phyloP scores from a whole-genome alignment of 1,284 basidiomycete genomes.

The Puccinia hordei region DNA sequence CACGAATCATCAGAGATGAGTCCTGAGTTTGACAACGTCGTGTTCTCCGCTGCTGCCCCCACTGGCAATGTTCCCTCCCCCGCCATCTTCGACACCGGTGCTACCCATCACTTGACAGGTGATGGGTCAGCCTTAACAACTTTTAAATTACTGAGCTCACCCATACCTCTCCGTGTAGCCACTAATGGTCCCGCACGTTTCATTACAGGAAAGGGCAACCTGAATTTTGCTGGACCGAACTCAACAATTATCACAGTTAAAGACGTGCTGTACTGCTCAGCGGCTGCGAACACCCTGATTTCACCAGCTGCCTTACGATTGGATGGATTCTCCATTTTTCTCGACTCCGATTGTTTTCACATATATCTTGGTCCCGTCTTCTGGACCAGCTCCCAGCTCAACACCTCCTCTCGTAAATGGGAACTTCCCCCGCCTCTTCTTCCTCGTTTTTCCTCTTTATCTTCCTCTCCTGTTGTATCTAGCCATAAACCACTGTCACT shows the following conservation, averaged over 20 bases:
- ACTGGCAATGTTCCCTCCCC: not conserved
- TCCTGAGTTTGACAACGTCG: not conserved
- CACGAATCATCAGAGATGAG: too few species aligned
- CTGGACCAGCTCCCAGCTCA: not conserved
- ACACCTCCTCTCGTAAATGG: not conserved
- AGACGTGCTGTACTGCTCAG: not conserved
- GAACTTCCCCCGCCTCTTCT: not conserved
- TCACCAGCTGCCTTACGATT: not conserved
- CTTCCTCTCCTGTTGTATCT: too few species aligned
- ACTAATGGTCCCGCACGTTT: not conserved
- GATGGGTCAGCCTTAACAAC: too few species aligned
- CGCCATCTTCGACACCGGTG: conserved; percentile 20
- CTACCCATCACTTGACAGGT: not conserved
- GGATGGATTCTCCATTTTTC: not conserved
- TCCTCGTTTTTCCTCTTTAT: too few species aligned
- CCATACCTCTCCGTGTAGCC: conserved; percentile 1
- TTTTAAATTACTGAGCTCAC: not conserved
- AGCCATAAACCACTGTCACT: too few species aligned
- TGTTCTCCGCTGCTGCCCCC: not conserved
- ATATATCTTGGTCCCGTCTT: not conserved
- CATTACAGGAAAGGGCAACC: not conserved
- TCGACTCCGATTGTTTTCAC: not conserved
- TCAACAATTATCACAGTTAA: not conserved
- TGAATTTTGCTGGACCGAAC: not conserved
- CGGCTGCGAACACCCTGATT: not conserved